Conservation (phyloP, 2,329 filamentous ascomycete genomes). For the Thelonectria blattea region DNA sequence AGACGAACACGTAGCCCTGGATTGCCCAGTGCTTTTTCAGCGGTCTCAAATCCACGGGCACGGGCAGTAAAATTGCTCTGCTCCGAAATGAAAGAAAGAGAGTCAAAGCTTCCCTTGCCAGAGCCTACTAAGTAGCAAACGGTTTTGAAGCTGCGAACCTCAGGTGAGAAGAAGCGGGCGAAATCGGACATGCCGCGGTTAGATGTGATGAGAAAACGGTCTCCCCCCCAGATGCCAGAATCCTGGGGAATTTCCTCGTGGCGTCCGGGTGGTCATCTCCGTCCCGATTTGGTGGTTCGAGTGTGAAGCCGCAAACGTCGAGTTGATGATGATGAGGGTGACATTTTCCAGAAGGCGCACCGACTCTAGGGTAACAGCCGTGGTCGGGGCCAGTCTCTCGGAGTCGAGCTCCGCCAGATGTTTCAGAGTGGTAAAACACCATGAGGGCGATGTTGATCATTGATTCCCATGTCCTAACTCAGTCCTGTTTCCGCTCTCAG, state of each 20-base stretch:
- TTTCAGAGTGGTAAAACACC: constrained; percentile 14
- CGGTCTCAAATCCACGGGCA: constrained; percentile 28
- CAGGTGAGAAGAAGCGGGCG: constrained; percentile 23
- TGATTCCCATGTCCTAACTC: not conserved
- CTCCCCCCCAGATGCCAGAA: not conserved
- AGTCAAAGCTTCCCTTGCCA: constrained; percentile 29
- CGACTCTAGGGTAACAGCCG: not conserved
- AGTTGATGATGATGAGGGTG: not conserved
- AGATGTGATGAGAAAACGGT: constrained; percentile 6
- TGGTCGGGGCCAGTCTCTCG: not conserved
- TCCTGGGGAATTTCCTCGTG: constrained; percentile 4
- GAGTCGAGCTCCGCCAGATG: not conserved
- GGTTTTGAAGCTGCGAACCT: constrained; percentile 19
- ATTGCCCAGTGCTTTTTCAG: constrained; percentile 16
- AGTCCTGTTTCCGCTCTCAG: not conserved
- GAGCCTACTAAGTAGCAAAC: not conserved
- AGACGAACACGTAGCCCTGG: constrained; percentile 31
- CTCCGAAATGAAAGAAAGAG: constrained; percentile 31
- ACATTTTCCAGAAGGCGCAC: not conserved
- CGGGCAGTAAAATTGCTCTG: constrained; percentile 25
- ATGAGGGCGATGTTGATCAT: constrained; percentile 9
- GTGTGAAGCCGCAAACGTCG: not conserved
- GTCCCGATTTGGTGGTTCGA: not conserved
- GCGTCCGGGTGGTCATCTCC: not conserved
- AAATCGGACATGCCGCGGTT: constrained; percentile 19